These are phyloP conservation scores for Phytophthora boehmeriae DNA, from an alignment of 352 stramenopile genomes.

Conservation along the genomic window DNA sequence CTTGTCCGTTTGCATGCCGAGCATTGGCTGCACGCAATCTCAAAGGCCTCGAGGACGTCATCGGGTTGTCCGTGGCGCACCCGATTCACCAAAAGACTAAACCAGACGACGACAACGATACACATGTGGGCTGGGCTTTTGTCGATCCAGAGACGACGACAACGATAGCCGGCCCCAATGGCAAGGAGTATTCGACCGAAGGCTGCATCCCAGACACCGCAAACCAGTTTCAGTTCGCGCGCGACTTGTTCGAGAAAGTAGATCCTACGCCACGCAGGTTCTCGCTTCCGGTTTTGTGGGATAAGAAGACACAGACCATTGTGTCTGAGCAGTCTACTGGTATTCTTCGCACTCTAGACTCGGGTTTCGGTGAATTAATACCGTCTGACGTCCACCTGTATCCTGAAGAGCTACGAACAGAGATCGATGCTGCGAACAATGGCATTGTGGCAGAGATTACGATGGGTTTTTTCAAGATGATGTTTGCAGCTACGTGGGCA, in stretches of 20 bases:
- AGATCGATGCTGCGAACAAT: constrained; percentile 64
- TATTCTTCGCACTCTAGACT: constrained; percentile 69
- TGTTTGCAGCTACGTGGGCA: constrained; percentile 60
- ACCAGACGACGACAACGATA: constrained; percentile 38
- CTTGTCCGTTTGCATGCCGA: constrained; percentile 81
- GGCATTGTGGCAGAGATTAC: constrained; percentile 54
- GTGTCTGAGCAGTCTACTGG: constrained; percentile 33
- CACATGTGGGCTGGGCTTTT: constrained; percentile 42
- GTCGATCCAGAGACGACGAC: constrained; percentile 1
- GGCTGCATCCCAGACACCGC: constrained; percentile 26
- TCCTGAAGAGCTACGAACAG: constrained; percentile 35
- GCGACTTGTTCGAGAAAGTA: constrained; percentile 40
- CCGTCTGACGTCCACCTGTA: constrained; percentile 39
- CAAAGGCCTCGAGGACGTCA: constrained; percentile 92
- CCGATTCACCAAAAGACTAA: constrained; percentile 46
- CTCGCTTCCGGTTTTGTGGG: constrained; percentile 69
- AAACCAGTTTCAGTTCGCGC: constrained; percentile 20
- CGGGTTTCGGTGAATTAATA: constrained; percentile 38
- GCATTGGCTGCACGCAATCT: constrained; percentile 78
- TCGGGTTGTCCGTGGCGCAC: constrained; percentile 87
- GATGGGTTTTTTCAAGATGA: constrained; percentile 55
- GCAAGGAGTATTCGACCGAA: constrained; percentile 15
- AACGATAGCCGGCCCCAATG: constrained; percentile 6
- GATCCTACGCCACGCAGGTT: constrained; percentile 12
- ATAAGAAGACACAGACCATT: constrained; percentile 55